Base-by-base conservation (phyloP, 176 grass and related monocot species). In the Puccinellia tenuiflora region DNA sequence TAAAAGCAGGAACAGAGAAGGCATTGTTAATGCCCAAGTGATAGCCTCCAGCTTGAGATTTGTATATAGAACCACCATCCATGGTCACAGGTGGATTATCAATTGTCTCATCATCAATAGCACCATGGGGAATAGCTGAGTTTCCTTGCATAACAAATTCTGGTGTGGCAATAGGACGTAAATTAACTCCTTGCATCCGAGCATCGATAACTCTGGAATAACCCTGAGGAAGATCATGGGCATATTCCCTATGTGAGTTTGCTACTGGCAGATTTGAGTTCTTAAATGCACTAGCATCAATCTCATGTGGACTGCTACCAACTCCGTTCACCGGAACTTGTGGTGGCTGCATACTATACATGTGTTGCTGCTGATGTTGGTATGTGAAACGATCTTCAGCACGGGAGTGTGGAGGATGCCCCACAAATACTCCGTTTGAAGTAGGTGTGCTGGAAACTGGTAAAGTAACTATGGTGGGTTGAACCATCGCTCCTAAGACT, bases 111-210 rank as follows among this genome's bases (percentile, higher is more conserved):
- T 81, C 24, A 20, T 66, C 65, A 66, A 75, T 38, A 24, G 33
- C 73, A 62, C 81, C 85, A 75, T 69, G 75, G 75, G 83, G 62
- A 65, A 55, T 88, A 38, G 31, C 75, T 62, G 85, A 34, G 21
- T 88, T 90, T 31, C 82, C 83, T 28, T 79, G 93, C 71, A 73
- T 39, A 89, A 78, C 53, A 71, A 84, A 69, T 83, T 94, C 89
- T 72, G 89, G 81, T 84, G 83, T 79, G 43, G 83, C 86, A 81
- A 85, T 62, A 50, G 79, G 87, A 75, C 85, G 79, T 68, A 94
- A 88, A 77, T 88, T 80, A 86, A 97, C 56, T 79, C 83, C 83
- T 82, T 94, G 91, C 79, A 92, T 86, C 52, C 53, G 86, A 14
- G 73, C 79, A 85, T 94, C 85, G 0, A 97, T 81, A 84, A 73